Evolutionary conservation across 2,329 filamentous ascomycete species (phyloP).

Genomic region (Clonostachys sp.): DNA sequence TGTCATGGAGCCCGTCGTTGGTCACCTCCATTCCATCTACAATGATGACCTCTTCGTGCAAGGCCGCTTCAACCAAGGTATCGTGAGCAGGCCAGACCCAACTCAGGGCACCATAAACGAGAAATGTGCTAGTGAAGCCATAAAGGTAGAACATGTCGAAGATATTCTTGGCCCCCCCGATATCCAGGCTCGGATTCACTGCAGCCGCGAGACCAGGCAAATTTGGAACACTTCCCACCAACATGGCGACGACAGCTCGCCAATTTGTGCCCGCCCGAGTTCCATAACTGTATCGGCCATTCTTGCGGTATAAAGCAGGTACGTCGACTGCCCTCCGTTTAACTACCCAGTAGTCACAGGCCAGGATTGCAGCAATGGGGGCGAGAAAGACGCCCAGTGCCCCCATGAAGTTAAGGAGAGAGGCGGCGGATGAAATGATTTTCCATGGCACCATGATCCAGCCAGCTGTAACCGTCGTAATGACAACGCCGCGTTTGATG

Average conservation of each 20-base stretch:
- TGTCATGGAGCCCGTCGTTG: background rate
- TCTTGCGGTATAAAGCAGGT: slow-evolving; percentile 23
- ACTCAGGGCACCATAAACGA: slow-evolving; percentile 4
- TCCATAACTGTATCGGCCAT: slow-evolving; percentile 35
- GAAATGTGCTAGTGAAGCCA: slow-evolving; percentile 5
- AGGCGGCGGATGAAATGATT: slow-evolving; percentile 14
- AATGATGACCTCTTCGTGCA: slow-evolving; percentile 2
- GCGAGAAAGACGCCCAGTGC: slow-evolving; percentile 51
- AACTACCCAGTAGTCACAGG: slow-evolving; percentile 56
- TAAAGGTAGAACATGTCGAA: slow-evolving; percentile 9
- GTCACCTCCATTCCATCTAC: slow-evolving; percentile 1
- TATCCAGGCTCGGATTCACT: background rate
- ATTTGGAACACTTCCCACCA: slow-evolving; percentile 49
- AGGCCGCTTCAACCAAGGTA: slow-evolving; percentile 4
- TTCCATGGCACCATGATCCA: slow-evolving; percentile 3
- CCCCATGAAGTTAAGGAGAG: slow-evolving; percentile 1
- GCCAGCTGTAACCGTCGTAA: slow-evolving; percentile 35
- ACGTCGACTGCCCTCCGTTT: slow-evolving; percentile 43
- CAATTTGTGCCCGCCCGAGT: slow-evolving; percentile 47
- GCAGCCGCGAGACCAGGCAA: slow-evolving; percentile 44
- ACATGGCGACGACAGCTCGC: slow-evolving; percentile 51
- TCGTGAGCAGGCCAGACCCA: slow-evolving; percentile 7
- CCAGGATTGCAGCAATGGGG: slow-evolving; percentile 57
- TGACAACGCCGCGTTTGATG: slow-evolving; percentile 47
- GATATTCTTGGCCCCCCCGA: slow-evolving; percentile 6